A percentile compares a stretch with the other conserved stretches of the same genome.
Conservation (phyloP, 1,284 basidiomycete species). For the Ceratobasidium sp. region DNA sequence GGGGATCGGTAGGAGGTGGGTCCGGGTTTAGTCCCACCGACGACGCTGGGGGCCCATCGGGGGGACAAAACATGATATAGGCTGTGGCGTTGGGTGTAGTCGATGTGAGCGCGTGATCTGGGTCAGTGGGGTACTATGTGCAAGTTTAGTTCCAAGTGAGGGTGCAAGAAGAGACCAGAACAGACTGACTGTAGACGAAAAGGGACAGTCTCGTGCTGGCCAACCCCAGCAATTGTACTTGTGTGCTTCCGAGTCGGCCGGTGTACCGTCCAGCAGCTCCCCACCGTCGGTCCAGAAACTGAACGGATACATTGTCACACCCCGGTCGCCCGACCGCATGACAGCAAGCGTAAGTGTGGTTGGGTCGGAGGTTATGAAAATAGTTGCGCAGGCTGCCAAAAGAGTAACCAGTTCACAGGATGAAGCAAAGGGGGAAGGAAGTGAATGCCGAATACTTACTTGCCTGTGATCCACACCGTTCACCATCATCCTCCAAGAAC, state of each 20-base stretch:
- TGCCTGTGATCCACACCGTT: conserved; percentile 3
- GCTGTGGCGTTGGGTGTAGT: not conserved
- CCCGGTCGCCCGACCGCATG: conserved; percentile 3
- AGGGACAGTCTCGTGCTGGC: not conserved
- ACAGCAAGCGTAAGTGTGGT: not conserved
- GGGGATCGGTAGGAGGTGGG: not conserved
- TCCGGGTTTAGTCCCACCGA: conserved; percentile 13
- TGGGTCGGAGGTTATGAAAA: not conserved
- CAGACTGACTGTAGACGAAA: conserved; percentile 18
- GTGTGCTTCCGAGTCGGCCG: not conserved
- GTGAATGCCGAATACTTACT: not conserved
- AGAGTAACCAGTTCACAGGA: not conserved
- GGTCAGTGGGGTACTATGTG: not conserved
- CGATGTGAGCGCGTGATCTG: not conserved
- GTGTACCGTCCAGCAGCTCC: conserved; percentile 6
- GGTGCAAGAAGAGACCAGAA: not conserved
- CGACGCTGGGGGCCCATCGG: not conserved
- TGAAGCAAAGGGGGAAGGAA: not conserved
- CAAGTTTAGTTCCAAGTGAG: not conserved
- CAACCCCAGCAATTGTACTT: conserved; percentile 40
- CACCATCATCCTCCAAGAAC: conserved; percentile 10
- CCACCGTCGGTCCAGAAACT: conserved; percentile 35
- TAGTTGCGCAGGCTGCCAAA: not conserved
- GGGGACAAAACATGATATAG: conserved; percentile 32
- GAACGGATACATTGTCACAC: conserved; percentile 28